A percentile compares a stretch with the other conserved stretches of the same genome.
phyloP scores from a whole-genome alignment of 2,329 filamentous ascomycete genomes.

The Hymenoscyphus occultus region DNA sequence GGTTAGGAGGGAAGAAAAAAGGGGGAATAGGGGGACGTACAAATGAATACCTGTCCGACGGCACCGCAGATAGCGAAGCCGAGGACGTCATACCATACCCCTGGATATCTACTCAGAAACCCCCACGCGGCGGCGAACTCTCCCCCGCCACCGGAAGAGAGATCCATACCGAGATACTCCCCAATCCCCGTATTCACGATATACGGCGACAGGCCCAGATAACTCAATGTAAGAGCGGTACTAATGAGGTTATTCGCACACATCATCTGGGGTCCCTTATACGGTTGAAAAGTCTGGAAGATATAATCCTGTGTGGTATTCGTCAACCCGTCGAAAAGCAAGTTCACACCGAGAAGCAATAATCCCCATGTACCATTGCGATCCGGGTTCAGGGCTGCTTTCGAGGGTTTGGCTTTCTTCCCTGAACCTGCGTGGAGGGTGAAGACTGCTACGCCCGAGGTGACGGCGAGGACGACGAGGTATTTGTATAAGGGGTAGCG shows the following conservation, averaged over 20 bases:
- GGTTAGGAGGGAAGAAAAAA: background rate
- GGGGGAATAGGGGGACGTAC: slow-evolving; percentile 43
- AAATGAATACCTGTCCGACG: slow-evolving; percentile 94
- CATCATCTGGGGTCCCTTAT: slow-evolving; percentile 98
- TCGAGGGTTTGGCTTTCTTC: slow-evolving; percentile 44
- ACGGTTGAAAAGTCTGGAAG: slow-evolving; percentile 74
- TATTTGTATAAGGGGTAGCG: slow-evolving; percentile 96
- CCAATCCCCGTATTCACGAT: slow-evolving; percentile 66
- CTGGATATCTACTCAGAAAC: slow-evolving; percentile 77
- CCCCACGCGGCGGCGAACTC: slow-evolving; percentile 76
- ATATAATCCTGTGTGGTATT: slow-evolving; percentile 97
- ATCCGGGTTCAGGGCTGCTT: slow-evolving; percentile 42
- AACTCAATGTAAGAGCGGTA: slow-evolving; percentile 71
- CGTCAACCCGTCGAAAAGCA: slow-evolving; percentile 92
- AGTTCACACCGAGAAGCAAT: slow-evolving; percentile 79
- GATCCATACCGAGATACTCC: slow-evolving; percentile 64
- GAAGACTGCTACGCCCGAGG: slow-evolving; percentile 88
- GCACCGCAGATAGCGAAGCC: slow-evolving; percentile 89
- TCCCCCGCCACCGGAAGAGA: slow-evolving; percentile 58
- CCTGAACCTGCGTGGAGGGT: slow-evolving; percentile 78
- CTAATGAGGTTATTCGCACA: slow-evolving; percentile 91
- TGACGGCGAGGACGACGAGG: slow-evolving; percentile 85
- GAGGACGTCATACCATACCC: slow-evolving; percentile 82
- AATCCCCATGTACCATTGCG: slow-evolving; percentile 75
- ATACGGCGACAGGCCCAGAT: slow-evolving; percentile 76